Percentiles rank a stretch among this genome's conserved stretches.
Conservation (phyloP, 305 asterid species). For the Solanum chacoense region DNA sequence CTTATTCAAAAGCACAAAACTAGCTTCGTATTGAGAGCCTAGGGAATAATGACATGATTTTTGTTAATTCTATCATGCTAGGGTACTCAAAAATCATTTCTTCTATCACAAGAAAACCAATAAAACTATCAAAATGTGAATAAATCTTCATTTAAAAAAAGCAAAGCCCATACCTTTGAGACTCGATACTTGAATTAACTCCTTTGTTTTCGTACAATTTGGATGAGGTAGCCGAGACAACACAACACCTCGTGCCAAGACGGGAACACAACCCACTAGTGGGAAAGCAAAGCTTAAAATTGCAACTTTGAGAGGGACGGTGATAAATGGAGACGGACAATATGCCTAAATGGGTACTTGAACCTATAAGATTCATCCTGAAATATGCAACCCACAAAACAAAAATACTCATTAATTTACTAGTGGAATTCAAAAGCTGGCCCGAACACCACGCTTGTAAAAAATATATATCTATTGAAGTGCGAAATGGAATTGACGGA, state of each 20-base stretch:
- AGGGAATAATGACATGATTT: not conserved
- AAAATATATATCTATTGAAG: not conserved
- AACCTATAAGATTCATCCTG: slow-evolving; percentile 30
- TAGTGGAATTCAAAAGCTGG: not conserved
- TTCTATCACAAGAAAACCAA: not conserved
- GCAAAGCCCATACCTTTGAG: not conserved
- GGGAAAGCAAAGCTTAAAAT: slow-evolving; percentile 21
- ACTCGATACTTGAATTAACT: slow-evolving; percentile 12
- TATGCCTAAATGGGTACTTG: slow-evolving; percentile 11
- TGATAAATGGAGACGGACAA: slow-evolving; percentile 8
- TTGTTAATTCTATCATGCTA: not conserved
- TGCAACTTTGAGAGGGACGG: slow-evolving; percentile 19
- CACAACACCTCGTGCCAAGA: slow-evolving; percentile 12
- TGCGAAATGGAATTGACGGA: not conserved
- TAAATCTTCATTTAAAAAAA: not conserved
- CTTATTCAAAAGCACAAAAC: not conserved
- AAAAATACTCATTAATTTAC: not conserved
- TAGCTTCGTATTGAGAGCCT: not conserved
- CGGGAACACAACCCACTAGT: not conserved
- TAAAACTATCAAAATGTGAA: not conserved
- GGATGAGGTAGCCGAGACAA: slow-evolving; percentile 17
- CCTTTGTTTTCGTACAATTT: slow-evolving; percentile 9
- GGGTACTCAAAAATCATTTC: not conserved
- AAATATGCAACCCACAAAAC: not conserved
- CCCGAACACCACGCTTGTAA: not conserved